These are phyloP conservation scores for Bocquillonia castaneifolia DNA, from an alignment of 441 rosid species.

Conservation along the genomic window DNA sequence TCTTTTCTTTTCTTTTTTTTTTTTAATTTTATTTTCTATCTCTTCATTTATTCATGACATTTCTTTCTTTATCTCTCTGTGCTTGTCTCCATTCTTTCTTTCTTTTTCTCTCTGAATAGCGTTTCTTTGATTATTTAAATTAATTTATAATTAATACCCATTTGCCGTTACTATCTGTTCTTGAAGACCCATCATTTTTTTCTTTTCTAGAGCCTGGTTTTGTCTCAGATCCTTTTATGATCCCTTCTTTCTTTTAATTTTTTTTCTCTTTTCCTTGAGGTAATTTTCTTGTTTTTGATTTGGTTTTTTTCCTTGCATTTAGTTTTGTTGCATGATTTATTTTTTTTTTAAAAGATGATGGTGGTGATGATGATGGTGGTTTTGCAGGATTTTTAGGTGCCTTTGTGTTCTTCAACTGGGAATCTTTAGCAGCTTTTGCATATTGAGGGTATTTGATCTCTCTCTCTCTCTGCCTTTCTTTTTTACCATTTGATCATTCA, in stretches of 20 bases:
- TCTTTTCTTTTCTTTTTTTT: background rate
- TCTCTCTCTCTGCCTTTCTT: background rate
- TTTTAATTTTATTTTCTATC: background rate
- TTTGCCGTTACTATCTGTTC: constrained; percentile 23
- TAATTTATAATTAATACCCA: background rate
- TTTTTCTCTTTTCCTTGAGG: constrained; percentile 17
- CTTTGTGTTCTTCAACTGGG: constrained; percentile 1
- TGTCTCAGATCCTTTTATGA: constrained; percentile 32
- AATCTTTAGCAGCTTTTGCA: background rate
- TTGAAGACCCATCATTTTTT: background rate
- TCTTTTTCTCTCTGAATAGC: background rate
- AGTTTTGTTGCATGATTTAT: background rate
- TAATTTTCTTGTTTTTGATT: background rate
- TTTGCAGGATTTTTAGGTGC: constrained; percentile 31
- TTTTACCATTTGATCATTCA: background rate
- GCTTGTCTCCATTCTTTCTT: constrained; percentile 16
- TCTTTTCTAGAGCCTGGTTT: constrained; percentile 16
- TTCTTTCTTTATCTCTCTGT: constrained; percentile 16
- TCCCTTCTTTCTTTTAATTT: constrained; percentile 22
- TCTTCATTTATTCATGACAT: constrained; percentile 15
- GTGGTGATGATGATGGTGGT: constrained; percentile 12
- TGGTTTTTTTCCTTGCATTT: background rate
- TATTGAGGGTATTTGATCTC: constrained; percentile 27
- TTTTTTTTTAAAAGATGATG: background rate
- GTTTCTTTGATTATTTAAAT: background rate